phyloP scores from a whole-genome alignment of 2,329 filamentous ascomycete genomes.

The Penicillium sp. region DNA sequence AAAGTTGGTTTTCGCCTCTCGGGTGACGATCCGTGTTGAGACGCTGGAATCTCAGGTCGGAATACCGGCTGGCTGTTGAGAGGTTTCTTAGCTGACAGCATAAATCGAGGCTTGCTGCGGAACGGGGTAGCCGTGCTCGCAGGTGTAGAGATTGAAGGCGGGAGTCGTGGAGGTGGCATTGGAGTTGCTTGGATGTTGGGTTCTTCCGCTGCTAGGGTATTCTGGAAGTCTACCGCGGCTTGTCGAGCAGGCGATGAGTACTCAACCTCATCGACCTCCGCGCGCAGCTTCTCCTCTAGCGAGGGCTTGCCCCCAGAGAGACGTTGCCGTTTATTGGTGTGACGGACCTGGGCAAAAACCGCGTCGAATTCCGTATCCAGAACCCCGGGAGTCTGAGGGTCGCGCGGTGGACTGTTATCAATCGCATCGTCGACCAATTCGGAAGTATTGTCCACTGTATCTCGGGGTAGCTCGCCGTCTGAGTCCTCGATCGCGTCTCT shows the following conservation, averaged over 20 bases:
- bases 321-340: constrained; percentile 32
- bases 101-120: constrained; percentile 27
- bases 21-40: constrained; percentile 13
- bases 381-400: constrained; percentile 5
- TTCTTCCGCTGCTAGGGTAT: not conserved
- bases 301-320: constrained; percentile 14
- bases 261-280: constrained; percentile 5
- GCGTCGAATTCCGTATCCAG: constrained; percentile 27
- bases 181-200: constrained; percentile 9
- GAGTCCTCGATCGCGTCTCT: constrained; percentile 28
- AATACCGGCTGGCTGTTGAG: constrained; percentile 16
- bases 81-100: constrained; percentile 22
- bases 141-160: constrained; percentile 11
- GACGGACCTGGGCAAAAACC: constrained; percentile 25
- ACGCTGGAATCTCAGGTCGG: constrained; percentile 11
- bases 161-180: constrained; percentile 4
- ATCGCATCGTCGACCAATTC: constrained; percentile 7
- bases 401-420: constrained; percentile 15
- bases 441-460: not conserved
- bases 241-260: constrained; percentile 12
- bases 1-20: constrained; percentile 33
- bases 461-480: constrained; percentile 11
- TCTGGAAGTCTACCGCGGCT: too few species aligned
- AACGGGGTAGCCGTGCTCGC: constrained; percentile 21
- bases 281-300: not conserved